Percentiles rank a stretch among this genome's conserved stretches.
Conservation (phyloP, 805 yeast species). For the Saturnispora sekii region DNA sequence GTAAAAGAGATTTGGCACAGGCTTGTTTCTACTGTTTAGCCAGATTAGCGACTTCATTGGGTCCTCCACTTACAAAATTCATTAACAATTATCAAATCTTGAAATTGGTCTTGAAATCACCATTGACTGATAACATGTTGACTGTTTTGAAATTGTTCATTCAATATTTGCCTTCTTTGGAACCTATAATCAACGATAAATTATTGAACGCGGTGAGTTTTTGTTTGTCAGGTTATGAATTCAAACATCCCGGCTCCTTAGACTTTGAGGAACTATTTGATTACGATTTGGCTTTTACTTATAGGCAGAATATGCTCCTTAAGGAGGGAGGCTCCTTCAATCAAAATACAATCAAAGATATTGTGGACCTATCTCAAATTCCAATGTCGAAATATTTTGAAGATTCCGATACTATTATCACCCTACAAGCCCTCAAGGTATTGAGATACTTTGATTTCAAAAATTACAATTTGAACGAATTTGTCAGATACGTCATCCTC, state of each 20-base stretch:
- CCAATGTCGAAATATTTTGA: conserved; percentile 19
- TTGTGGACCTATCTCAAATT: conserved; percentile 16
- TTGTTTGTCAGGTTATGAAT: conserved; percentile 72
- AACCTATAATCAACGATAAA: conserved; percentile 60
- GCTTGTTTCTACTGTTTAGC: conserved; percentile 86
- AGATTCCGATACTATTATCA: conserved; percentile 31
- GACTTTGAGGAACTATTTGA: conserved; percentile 51
- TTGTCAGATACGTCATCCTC: conserved; percentile 78
- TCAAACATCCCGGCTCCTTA: conserved; percentile 82
- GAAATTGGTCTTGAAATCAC: conserved; percentile 70
- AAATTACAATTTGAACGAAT: conserved; percentile 71
- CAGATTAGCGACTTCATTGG: conserved; percentile 78
- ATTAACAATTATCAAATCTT: conserved; percentile 66
- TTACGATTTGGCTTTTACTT: conserved; percentile 60
- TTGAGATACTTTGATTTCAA: conserved; percentile 65
- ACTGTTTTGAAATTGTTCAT: conserved; percentile 61
- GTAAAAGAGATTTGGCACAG: conserved; percentile 66
- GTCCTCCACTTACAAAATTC: conserved; percentile 87
- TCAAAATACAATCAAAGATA: conserved; percentile 12
- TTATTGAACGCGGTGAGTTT: conserved; percentile 61
- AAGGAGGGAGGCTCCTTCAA: conserved; percentile 47
- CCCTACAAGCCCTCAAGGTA: conserved; percentile 73
- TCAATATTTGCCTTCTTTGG: conserved; percentile 69
- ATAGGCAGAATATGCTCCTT: conserved; percentile 62
- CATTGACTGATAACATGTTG: conserved; percentile 76